phyloP scores from a whole-genome alignment of 2,329 filamentous ascomycete genomes.

The Fusarium staphyleae region DNA sequence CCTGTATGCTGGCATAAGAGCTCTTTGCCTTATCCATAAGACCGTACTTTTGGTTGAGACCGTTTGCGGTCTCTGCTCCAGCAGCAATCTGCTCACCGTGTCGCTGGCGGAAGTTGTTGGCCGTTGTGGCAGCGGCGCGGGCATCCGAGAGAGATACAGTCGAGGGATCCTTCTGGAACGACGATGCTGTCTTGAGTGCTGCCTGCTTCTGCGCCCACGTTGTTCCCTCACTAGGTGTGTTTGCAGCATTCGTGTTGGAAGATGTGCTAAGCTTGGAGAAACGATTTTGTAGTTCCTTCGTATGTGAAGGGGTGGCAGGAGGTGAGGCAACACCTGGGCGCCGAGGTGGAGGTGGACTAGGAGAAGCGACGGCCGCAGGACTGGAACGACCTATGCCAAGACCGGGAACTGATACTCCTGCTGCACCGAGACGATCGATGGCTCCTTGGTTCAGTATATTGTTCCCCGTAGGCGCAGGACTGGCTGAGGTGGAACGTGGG shows the following conservation, averaged over 20 bases:
- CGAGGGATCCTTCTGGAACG: slow-evolving; percentile 66
- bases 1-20: slow-evolving; percentile 31
- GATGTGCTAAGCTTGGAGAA: slow-evolving; percentile 63
- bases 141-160: slow-evolving; percentile 67
- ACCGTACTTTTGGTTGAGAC: slow-evolving; percentile 68
- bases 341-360: slow-evolving; percentile 40
- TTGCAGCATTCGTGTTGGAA: slow-evolving; percentile 24
- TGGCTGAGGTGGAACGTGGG: slow-evolving; percentile 33
- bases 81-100: slow-evolving; percentile 72
- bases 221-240: slow-evolving; percentile 57
- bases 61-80: slow-evolving; percentile 64
- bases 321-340: slow-evolving; percentile 33
- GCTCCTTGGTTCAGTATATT: slow-evolving; percentile 62
- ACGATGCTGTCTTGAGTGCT: slow-evolving; percentile 66
- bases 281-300: slow-evolving; percentile 72
- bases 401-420: slow-evolving; percentile 79
- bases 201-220: slow-evolving; percentile 71
- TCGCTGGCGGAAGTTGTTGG: slow-evolving; percentile 73
- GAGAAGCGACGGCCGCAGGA: slow-evolving; percentile 40
- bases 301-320: slow-evolving; percentile 49
- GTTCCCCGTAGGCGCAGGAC: slow-evolving; percentile 33
- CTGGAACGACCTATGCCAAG: slow-evolving; percentile 70
- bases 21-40: slow-evolving; percentile 51
- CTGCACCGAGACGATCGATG: slow-evolving; percentile 69
- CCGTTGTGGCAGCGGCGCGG: slow-evolving; percentile 64